Base-by-base conservation (phyloP, 2,329 filamentous ascomycete species). In the Macroventuria anomochaeta region DNA sequence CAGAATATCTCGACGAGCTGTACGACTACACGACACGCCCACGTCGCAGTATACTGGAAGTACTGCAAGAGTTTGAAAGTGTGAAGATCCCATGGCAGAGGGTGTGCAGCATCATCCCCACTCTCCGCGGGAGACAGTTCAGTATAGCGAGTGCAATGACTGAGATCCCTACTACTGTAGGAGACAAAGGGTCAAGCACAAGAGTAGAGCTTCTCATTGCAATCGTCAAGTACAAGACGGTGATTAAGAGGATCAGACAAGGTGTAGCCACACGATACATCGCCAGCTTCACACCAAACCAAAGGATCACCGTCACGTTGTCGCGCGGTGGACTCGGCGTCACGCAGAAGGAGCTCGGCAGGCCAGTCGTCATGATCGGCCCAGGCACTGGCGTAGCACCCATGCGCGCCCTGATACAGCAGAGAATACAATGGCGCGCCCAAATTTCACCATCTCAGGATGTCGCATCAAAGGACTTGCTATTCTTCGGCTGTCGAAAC, bases 21-120 rank as follows among this genome's bases (percentile, higher is more conserved):
- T 97, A 91, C 77, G 93, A 99, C 76, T 99, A 99, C 71, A 95
- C 95, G 1, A 93, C 93, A 0, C 87, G 95, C 7, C 90, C 93
- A 0, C 88, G 92, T 28, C 88, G 95, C 28, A 96, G 90, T 53
- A 96, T 97, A 52, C 79, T 99, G 5, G 95, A 99, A 75, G 88
- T 96, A 3, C 82, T 99, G 23, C 87, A 93, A 51, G 95, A 99
- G 64, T 99, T 99, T 65, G 84, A 89, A 34, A 88, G 85, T 0
- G 88, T 97, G 48, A 88, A 87, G 57, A 85, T 99, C 2, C 93
- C 95, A 0, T 90, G 87, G 76, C 80, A 88, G 49, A 85, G 88
- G 41, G 81, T 88, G 1, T 81, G 90, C 8, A 85, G 88, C 47
- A 81, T 93, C 13, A 87, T 99, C 48, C 95, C 95, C 0, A 67